These are phyloP conservation scores for Nephromyces sp. DNA, from an alignment of 169 alveolate genomes.

Conservation along the genomic window DNA sequence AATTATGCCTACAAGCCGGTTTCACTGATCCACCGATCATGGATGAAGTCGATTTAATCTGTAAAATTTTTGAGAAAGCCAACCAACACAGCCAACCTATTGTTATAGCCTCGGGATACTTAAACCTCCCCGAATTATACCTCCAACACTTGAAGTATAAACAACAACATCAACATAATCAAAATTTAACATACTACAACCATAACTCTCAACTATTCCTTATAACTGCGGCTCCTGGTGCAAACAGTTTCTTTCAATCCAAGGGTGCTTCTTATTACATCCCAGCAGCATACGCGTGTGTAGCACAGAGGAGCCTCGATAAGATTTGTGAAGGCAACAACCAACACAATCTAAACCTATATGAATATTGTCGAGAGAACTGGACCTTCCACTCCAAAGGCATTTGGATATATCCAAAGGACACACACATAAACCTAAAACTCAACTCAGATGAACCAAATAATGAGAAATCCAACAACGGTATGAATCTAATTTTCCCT, in stretches of 20 bases:
- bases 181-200: not conserved
- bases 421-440: no score
- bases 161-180: not conserved
- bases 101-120: not conserved
- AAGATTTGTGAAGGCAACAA: not conserved
- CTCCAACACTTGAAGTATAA: no score
- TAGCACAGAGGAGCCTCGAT: not conserved
- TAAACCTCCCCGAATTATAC: not conserved
- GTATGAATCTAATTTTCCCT: not conserved
- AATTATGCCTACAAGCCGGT: not conserved
- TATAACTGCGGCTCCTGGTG: not conserved
- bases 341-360: no score
- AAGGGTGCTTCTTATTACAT: not conserved
- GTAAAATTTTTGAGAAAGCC: not conserved
- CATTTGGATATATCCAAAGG: not conserved
- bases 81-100: not conserved
- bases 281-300: not conserved
- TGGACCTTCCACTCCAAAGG: slow-evolving; percentile 1
- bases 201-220: not conserved
- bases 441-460: not conserved
- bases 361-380: not conserved
- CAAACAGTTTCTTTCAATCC: not conserved
- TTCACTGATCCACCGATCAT: not conserved
- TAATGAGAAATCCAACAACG: not conserved
- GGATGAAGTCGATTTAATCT: not conserved